Conservation (phyloP, 805 yeast genomes). For the Cyberlindnera petersonii region DNA sequence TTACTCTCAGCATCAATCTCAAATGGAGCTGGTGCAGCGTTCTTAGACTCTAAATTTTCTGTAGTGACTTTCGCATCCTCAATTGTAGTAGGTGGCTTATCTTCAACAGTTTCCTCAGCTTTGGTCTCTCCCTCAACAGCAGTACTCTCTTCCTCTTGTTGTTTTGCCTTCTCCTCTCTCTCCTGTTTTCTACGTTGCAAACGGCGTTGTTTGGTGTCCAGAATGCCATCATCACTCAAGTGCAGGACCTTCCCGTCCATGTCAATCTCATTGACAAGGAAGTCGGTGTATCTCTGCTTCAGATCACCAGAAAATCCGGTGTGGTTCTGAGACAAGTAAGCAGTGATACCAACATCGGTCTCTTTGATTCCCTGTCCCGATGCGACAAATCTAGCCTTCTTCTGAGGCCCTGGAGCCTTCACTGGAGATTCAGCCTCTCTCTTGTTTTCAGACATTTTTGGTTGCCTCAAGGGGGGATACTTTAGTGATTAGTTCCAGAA, state of each 20-base stretch:
- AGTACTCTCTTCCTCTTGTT: slow-evolving; percentile 17
- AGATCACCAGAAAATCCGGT: slow-evolving; percentile 74
- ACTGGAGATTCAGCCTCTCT: slow-evolving; percentile 22
- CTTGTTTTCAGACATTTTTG: slow-evolving; percentile 22
- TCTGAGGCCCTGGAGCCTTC: slow-evolving; percentile 15
- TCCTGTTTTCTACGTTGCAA: slow-evolving; percentile 31
- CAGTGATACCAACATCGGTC: slow-evolving; percentile 82
- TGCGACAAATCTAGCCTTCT: slow-evolving; percentile 20
- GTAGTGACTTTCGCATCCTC: background rate
- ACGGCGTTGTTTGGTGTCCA: slow-evolving; percentile 46
- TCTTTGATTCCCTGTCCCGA: slow-evolving; percentile 51
- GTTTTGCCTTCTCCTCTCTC: slow-evolving; percentile 15
- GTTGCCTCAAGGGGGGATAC: no score
- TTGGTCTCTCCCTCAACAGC: background rate
- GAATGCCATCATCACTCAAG: slow-evolving; percentile 69
- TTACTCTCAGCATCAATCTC: slow-evolving; percentile 44
- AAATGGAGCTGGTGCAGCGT: slow-evolving; percentile 30
- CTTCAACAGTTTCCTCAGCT: background rate
- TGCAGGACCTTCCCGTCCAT: slow-evolving; percentile 66
- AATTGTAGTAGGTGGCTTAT: background rate
- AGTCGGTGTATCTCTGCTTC: slow-evolving; percentile 90
- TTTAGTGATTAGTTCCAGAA: no score
- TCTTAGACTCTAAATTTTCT: background rate
- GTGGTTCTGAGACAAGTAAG: slow-evolving; percentile 49
- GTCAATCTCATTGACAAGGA: slow-evolving; percentile 86